Base-by-base conservation (phyloP, 495 filamentous ascomycete species). In the Lophiostoma macrostomum region DNA sequence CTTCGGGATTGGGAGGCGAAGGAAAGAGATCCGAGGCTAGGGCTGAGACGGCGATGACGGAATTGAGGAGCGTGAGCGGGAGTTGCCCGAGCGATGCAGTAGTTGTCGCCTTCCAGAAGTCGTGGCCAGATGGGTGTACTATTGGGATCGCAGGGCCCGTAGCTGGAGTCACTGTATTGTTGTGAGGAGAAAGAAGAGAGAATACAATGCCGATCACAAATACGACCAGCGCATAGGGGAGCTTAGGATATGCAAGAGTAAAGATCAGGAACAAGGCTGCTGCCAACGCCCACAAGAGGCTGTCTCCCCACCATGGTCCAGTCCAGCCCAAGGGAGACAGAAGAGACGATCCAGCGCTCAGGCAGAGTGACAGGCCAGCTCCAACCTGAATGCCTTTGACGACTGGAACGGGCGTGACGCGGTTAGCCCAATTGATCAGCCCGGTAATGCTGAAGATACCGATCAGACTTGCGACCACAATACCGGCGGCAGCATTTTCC, bases 361-460 rank as follows among this genome's bases (percentile, higher is more conserved):
- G 80, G 35, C 87, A 74, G 11, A 97, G 77, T 11, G 81, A 84
- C 20, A 97, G 71, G 0, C 90, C 91, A 3, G 91, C 90, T 20
- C 91, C 91, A 38, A 95, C 80, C 69, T 97, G 91, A 61, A 97
- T 95, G 10, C 91, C 91, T 64, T 93, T 95, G 47, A 97, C 80
- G 3, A 97, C 82, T 3, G 90, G 88, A 14, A 87, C 78, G 1
- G 91, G 91, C 20, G 95, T 85, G 6, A 79, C 73, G n/a, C 73
- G 65, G 6, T 82, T 78, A 49, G 87, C 81, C 77, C 82, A 85
- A 38, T 71, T 73, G 6, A 96, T 71, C 8, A 90, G 69, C 11
- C 91, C 85, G 0, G 88, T 94, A 3, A 84, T 51, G 60, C 85
- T 88, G 60, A 95, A 81, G 12, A 94, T 31, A 30, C 90, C 75